Evolutionary conservation across 176 grass and related monocot genomes (phyloP), one percentile per base, ranked within the genome.

Genomic region (Lolium multiflorum): DNA sequence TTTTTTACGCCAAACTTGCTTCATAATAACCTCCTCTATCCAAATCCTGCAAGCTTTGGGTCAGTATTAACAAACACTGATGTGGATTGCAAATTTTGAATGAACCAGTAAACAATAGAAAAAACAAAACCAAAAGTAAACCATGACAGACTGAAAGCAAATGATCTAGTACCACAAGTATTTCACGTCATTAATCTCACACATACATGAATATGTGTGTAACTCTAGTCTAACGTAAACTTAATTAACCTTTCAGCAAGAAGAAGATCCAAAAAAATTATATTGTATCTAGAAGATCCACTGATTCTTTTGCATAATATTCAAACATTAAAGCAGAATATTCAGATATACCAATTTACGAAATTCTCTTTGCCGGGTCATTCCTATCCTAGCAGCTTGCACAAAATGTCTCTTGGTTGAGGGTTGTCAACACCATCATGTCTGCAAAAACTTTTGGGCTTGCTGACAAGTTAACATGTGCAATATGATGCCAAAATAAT

Each of bases 371-470:
- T 98, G 96, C 17, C 88, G 79, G 56, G 87, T 96, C 87, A 93
- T 91, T 89, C 93, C 96, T 85, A 91, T 76, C 37, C 90, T 89
- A 90, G 96, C 91, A 83, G 96, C 96, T 81, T 98, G 88, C 66
- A 89, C 63, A 35, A 35, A 68, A 92, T 67, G 3, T 89, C 82
- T 73, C 57, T 91, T 71, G 96, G 90, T 64, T 82, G 83, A 88
- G 84, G 84, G 84, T 81, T 87, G 11, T 91, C 84, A 77, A 94
- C 58, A 47, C 90, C 96, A 69, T 78, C 54, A 91, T 68, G 93
- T 91, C 93, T 98, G 85, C 38, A 87, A 76, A 79, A 87, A 72
- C 11, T 47, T n/a, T 10, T 22, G 2, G 8, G 18, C 10, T 85
- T 26, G 49, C 21, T 50, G 13, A 22, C 0, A 44, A 4, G 43